Percentiles rank a stretch among this genome's conserved stretches.
Evolutionary conservation across 192 early-diverging fungal species (phyloP).

Genomic region (Podila epicladia): DNA sequence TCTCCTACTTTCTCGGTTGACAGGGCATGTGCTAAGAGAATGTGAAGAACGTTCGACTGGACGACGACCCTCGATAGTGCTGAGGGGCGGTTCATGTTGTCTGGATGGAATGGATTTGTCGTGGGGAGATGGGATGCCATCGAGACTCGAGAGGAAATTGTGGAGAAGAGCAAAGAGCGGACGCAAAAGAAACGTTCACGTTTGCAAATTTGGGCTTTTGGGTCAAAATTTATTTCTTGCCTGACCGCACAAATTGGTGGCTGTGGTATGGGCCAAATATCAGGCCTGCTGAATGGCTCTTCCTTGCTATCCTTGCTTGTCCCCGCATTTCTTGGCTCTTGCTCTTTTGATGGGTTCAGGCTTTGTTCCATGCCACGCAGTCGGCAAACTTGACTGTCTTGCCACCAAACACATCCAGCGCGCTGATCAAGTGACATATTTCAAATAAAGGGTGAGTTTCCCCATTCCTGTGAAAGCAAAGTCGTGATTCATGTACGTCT

Average conservation of each 20-base stretch:
- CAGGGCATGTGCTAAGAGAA: slow-evolving; percentile 57
- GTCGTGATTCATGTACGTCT: not conserved
- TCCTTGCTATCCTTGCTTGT: not conserved
- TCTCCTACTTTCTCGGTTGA: slow-evolving; percentile 59
- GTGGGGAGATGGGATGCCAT: slow-evolving; percentile 14
- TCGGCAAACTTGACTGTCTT: slow-evolving; percentile 81
- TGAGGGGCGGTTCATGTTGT: slow-evolving; percentile 44
- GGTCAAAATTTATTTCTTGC: too few species aligned
- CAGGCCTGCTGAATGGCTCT: not conserved
- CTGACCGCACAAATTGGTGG: not conserved
- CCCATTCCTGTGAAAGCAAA: not conserved
- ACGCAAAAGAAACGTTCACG: too few species aligned
- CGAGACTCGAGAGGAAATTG: not conserved
- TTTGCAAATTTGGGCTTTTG: too few species aligned
- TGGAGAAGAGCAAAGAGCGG: not conserved
- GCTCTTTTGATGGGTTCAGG: not conserved
- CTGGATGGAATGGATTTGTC: slow-evolving; percentile 46
- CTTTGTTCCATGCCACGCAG: slow-evolving; percentile 78
- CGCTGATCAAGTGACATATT: slow-evolving; percentile 58
- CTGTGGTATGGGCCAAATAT: not conserved
- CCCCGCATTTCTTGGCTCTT: not conserved
- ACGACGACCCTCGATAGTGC: slow-evolving; percentile 50
- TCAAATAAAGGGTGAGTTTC: not conserved
- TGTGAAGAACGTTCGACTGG: slow-evolving; percentile 54
- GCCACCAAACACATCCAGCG: slow-evolving; percentile 98